Conservation (phyloP, 306 rosid genomes). For the Macrotyloma uniflorum region DNA sequence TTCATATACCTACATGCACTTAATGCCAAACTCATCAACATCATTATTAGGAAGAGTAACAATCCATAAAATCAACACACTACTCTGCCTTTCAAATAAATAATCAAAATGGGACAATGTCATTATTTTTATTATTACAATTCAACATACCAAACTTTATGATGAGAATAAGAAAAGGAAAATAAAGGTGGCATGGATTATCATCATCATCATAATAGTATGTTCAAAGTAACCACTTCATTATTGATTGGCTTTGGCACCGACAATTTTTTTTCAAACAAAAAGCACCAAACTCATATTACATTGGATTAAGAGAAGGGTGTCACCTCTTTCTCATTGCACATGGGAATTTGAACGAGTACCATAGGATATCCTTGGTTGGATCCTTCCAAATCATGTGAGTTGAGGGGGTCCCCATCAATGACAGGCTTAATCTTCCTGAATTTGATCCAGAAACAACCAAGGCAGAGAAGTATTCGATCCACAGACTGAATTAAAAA, state of each 20-base stretch:
- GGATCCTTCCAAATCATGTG: slow-evolving; percentile 54
- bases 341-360: slow-evolving; percentile 86
- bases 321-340: slow-evolving; percentile 79
- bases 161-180: neutral
- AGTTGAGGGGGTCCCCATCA: slow-evolving; percentile 37
- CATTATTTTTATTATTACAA: neutral
- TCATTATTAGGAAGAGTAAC: slow-evolving; percentile 1
- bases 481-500: slow-evolving; percentile 72
- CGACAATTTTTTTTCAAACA: slow-evolving; percentile 18
- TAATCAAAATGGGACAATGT: neutral
- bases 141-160: neutral
- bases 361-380: slow-evolving; percentile 59
- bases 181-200: neutral
- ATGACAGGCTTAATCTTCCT: slow-evolving; percentile 63
- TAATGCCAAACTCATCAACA: slow-evolving; percentile 35
- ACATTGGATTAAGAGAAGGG: slow-evolving; percentile 6
- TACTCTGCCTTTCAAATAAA: slow-evolving; percentile 13
- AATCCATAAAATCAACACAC: slow-evolving; percentile 2
- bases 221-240: slow-evolving; percentile 21
- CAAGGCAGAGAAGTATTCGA: slow-evolving; percentile 66
- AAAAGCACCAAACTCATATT: neutral
- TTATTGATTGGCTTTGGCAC: slow-evolving; percentile 10
- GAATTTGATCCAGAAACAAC: slow-evolving; percentile 80
- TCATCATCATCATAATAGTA: neutral
- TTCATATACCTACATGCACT: slow-evolving; percentile 64